phyloP scores from a whole-genome alignment of 2,329 filamentous ascomycete species.

The Thelonectria discophora region DNA sequence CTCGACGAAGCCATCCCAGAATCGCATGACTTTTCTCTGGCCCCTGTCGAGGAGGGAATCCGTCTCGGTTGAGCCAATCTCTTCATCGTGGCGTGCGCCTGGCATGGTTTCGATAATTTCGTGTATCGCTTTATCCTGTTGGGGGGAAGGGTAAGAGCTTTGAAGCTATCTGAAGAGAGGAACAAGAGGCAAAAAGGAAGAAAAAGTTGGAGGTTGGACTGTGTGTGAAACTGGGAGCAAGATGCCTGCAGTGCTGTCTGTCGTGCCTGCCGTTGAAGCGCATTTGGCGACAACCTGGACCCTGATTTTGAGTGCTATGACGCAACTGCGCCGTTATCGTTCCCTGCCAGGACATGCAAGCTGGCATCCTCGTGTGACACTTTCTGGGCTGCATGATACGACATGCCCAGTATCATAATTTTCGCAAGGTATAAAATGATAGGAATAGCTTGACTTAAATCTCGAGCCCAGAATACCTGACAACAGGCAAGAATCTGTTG shows the following conservation, averaged over 20 bases:
- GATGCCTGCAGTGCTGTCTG: conserved; percentile 3
- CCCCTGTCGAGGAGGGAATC: conserved; percentile 57
- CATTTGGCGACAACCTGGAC: conserved; percentile 9
- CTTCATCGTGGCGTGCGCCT: conserved; percentile 45
- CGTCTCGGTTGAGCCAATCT: conserved; percentile 46
- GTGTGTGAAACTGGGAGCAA: neutral
- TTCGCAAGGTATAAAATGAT: no score
- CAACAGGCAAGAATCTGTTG: no score
- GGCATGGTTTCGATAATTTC: conserved; percentile 42
- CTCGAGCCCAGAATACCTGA: no score
- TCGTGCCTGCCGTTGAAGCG: conserved; percentile 4
- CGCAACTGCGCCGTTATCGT: conserved; percentile 1
- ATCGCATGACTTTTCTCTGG: conserved; percentile 57
- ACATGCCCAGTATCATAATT: neutral
- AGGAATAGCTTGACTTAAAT: no score
- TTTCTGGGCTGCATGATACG: neutral
- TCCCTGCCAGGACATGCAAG: neutral
- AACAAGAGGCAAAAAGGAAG: neutral
- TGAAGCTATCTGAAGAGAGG: neutral
- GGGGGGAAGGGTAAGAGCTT: conserved; percentile 1
- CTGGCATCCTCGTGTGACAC: conserved; percentile 2
- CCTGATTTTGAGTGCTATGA: conserved; percentile 3
- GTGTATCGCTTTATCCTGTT: no score
- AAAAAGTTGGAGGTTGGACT: neutral
- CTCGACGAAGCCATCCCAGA: conserved; percentile 73